These are phyloP conservation scores for Tolypocladium amazonense DNA, from an alignment of 2,329 filamentous ascomycete genomes.

Conservation along the genomic window DNA sequence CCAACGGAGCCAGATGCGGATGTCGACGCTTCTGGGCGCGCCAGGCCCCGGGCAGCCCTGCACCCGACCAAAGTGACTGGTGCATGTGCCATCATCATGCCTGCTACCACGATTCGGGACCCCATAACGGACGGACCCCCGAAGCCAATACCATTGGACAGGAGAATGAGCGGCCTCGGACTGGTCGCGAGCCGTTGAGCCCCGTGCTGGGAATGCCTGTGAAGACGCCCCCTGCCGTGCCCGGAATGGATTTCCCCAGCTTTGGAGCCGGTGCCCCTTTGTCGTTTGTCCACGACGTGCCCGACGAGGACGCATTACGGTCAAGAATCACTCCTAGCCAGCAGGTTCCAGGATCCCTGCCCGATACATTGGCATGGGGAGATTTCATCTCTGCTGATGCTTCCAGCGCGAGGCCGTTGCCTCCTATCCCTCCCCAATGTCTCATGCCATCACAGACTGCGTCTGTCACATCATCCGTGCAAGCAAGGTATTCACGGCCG, in stretches of 20 bases:
- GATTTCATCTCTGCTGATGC: conserved; percentile 28
- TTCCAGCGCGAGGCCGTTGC: conserved; percentile 19
- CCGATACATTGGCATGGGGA: conserved; percentile 45
- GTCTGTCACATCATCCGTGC: conserved; percentile 40
- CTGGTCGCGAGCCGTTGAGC: conserved; percentile 39
- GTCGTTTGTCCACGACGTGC: conserved; percentile 23
- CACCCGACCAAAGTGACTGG: conserved; percentile 34
- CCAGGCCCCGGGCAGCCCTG: conserved; percentile 20
- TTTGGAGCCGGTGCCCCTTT: conserved; percentile 19
- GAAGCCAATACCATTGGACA: conserved; percentile 24
- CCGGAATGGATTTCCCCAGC: conserved; percentile 30
- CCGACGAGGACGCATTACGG: conserved; percentile 13
- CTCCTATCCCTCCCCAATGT: conserved; percentile 39
- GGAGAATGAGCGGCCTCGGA: conserved; percentile 41
- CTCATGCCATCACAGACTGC: conserved; percentile 40
- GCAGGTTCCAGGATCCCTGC: conserved; percentile 32
- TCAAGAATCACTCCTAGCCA: conserved; percentile 15
- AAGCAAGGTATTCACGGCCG: conserved; percentile 39
- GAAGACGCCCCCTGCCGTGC: conserved; percentile 23
- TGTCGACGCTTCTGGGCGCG: conserved; percentile 52
- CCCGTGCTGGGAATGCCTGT: conserved; percentile 39
- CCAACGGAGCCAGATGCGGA: conserved; percentile 43
- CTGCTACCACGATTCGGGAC: conserved; percentile 45
- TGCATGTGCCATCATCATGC: conserved; percentile 56
- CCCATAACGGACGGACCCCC: conserved; percentile 11